Evolutionary conservation across 2,329 filamentous ascomycete genomes (phyloP).

Genomic region (Cercospora brassicicola): DNA sequence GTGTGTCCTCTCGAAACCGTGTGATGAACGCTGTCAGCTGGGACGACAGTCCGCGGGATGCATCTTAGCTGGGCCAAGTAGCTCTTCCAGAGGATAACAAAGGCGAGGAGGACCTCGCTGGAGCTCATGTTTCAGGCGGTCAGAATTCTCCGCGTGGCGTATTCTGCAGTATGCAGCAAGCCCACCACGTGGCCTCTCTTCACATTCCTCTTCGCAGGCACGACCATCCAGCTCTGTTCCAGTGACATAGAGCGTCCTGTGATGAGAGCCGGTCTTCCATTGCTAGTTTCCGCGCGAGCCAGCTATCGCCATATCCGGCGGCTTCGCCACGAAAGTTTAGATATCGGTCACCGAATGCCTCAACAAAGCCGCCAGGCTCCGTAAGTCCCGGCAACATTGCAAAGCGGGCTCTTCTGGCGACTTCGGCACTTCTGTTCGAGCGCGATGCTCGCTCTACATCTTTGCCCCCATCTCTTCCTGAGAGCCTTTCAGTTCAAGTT

Average conservation of each 20-base stretch:
- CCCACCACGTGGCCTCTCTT: neutral
- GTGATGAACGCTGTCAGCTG: neutral
- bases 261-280: neutral
- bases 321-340: neutral
- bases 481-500: no score
- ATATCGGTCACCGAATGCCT: neutral
- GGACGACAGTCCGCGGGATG: neutral
- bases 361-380: neutral
- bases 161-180: neutral
- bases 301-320: neutral
- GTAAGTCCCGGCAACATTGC: neutral
- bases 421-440: neutral
- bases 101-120: neutral
- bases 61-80: neutral
- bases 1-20: neutral
- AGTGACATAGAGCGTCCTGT: neutral
- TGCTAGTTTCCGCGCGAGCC: neutral
- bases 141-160: neutral
- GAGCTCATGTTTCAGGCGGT: neutral
- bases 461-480: no score
- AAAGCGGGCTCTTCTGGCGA: neutral
- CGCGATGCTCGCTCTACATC: no score
- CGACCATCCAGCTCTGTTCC: neutral
- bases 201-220: neutral
- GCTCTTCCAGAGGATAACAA: neutral